Base-by-base conservation (phyloP, 2,329 filamentous ascomycete species). In the Escovopsis weberi region DNA sequence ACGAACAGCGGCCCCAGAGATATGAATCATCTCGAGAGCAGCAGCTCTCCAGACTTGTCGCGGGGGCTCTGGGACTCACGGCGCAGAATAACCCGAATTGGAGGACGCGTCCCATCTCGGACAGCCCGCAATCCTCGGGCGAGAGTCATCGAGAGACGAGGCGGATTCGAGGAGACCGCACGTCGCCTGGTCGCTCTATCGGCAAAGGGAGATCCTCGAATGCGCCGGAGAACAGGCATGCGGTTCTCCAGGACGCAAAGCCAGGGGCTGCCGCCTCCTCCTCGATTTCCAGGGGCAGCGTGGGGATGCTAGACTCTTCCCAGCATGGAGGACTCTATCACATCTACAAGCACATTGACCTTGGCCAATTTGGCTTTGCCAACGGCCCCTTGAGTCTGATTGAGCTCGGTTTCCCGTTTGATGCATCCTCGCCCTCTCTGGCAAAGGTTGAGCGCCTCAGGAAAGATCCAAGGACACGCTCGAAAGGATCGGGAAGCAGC, bases 41-140 rank as follows among this genome's bases (percentile, higher is more conserved):
- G 11, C 42, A 33, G 15, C 26, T 46, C 35, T 43, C 37, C 32
- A 46, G 37, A n/a, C 33, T 39, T 12, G 38, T 55, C 34, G 40
- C 45, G 7, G 54, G 59, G 45, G 59, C 59, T 23, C 55, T 62
- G 54, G 34, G 34, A 36, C 34, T 36, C 34, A 36, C 34, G 34
- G 34, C 34, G 10, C 34, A 36, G 34, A 58, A 52, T 23, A 60
- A 62, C 26, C 58, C 58, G 12, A 52, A 62, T 39, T 62, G 59
- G 59, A 55, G 59, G 30, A 48, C 47, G 26, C 57, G 59, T 30
- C 45, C 30, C 10, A 39, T 48, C 9, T 47, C 49, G 8, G 43
- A 47, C 3, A 43, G 39, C 15, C 44, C 37, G 8, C 41, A 39
- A 8, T 40, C 40, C 12, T 35, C 39, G 7, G 36, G 28, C 36